These are phyloP conservation scores for Adansonia rubrostipa DNA, from an alignment of 441 rosid genomes.

Conservation along the genomic window DNA sequence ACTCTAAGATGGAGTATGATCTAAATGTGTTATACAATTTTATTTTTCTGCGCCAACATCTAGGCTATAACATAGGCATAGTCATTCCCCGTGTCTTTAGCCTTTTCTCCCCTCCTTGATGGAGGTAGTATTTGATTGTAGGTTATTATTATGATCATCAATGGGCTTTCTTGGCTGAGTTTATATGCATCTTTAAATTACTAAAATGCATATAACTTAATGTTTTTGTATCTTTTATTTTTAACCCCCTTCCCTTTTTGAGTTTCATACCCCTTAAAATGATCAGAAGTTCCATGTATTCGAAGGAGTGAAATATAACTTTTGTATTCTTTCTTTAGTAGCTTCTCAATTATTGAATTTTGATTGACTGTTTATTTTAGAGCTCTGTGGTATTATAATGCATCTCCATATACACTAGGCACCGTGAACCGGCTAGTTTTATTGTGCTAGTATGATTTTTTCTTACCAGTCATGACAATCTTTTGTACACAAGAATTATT, in stretches of 20 bases:
- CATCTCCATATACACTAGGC: not conserved
- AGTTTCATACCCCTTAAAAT: not conserved
- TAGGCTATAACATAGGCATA: not conserved
- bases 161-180: not conserved
- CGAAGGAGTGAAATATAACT: not conserved
- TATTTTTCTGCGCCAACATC: not conserved
- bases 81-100: not conserved
- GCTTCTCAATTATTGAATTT: not conserved
- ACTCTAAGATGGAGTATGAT: constrained; percentile 12
- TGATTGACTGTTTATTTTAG: not conserved
- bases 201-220: not conserved
- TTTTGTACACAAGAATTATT: not conserved
- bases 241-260: not conserved
- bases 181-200: not conserved
- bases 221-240: not conserved
- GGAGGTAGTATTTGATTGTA: constrained; percentile 8
- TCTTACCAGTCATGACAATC: not conserved
- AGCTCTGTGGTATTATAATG: not conserved
- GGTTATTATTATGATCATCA: not conserved
- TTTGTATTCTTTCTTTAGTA: not conserved
- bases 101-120: not conserved
- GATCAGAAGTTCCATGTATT: not conserved
- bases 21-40: not conserved
- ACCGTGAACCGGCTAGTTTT: not conserved
- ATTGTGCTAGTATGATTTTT: constrained; percentile 19